These are phyloP conservation scores for Blepharisma undulans DNA, from an alignment of 169 alveolate genomes.

Conservation along the genomic window DNA sequence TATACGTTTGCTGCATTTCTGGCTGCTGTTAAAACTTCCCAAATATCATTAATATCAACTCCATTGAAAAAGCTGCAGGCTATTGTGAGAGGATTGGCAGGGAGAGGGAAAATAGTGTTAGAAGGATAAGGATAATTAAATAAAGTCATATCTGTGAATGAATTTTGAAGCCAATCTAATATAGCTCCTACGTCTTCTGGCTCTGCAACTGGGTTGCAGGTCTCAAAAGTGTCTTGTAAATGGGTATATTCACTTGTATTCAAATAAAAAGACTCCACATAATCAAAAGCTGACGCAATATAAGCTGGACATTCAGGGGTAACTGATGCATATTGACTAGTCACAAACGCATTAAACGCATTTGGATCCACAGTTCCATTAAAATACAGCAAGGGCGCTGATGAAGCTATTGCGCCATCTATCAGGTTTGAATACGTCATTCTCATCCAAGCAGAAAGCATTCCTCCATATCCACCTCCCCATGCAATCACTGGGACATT, in stretches of 20 bases:
- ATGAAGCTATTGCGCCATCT: conserved; percentile 69
- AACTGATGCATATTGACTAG: conserved; percentile 35
- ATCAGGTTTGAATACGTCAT: conserved; percentile 69
- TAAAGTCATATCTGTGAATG: conserved; percentile 69
- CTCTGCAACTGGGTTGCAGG: conserved; percentile 43
- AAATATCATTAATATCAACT: neutral
- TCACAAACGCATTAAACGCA: conserved; percentile 48
- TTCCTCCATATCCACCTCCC: conserved; percentile 83
- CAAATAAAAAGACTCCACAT: neutral
- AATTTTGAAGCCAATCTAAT: conserved; percentile 44
- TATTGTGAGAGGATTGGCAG: conserved; percentile 65
- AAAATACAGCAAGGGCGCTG: conserved; percentile 72
- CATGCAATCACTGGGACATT: conserved; percentile 11
- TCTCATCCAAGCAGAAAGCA: conserved; percentile 78
- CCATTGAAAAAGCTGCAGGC: conserved; percentile 43
- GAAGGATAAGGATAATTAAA: conserved; percentile 69
- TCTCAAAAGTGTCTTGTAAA: conserved; percentile 35
- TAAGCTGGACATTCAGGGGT: conserved; percentile 7
- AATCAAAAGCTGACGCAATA: neutral
- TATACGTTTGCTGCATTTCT: conserved; percentile 37
- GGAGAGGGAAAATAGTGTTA: conserved; percentile 58
- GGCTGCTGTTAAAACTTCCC: conserved; percentile 39
- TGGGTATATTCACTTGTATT: neutral
- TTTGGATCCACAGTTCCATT: conserved; percentile 45
- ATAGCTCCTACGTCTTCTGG: conserved; percentile 37